Evolutionary conservation across 306 rosid genomes (phyloP).

Genomic region (Vigna radiata): DNA sequence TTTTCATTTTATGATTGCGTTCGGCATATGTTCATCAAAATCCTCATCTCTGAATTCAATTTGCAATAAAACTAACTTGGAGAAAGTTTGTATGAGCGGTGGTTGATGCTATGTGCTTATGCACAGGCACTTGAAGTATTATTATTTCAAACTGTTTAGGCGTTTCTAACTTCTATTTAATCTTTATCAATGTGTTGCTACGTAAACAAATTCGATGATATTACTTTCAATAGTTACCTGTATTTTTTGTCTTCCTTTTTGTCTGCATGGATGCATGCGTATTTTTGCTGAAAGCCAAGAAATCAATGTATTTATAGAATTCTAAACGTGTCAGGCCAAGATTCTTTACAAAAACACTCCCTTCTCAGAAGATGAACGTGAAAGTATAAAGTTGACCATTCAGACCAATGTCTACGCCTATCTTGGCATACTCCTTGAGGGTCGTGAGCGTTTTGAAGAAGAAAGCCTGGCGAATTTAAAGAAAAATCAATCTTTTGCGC

Average conservation of each 20-base stretch:
- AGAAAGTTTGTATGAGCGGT: background rate
- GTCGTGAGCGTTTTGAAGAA: slow-evolving; percentile 97
- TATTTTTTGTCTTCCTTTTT: slow-evolving; percentile 9
- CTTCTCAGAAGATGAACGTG: slow-evolving; percentile 87
- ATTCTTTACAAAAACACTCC: slow-evolving; percentile 84
- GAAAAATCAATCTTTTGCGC: slow-evolving; percentile 51
- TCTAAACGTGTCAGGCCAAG: slow-evolving; percentile 73
- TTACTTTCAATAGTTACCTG: background rate
- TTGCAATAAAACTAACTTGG: background rate
- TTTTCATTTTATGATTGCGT: slow-evolving; percentile 18
- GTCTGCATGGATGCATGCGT: background rate
- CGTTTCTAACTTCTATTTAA: slow-evolving; percentile 26
- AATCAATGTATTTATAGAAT: slow-evolving; percentile 28
- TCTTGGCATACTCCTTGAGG: slow-evolving; percentile 96
- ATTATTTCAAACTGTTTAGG: slow-evolving; percentile 27
- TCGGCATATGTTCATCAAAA: slow-evolving; percentile 20
- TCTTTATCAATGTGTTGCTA: slow-evolving; percentile 14
- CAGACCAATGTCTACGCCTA: slow-evolving; percentile 91
- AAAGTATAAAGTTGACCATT: slow-evolving; percentile 80
- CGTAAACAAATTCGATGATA: background rate
- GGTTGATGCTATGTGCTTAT: background rate
- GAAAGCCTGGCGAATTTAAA: slow-evolving; percentile 63
- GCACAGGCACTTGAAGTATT: slow-evolving; percentile 21
- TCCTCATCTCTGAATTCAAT: slow-evolving; percentile 11
- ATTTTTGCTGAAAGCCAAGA: slow-evolving; percentile 34